Conservation (phyloP, 2,329 filamentous ascomycete species). For the Lecanosticta acicola region DNA sequence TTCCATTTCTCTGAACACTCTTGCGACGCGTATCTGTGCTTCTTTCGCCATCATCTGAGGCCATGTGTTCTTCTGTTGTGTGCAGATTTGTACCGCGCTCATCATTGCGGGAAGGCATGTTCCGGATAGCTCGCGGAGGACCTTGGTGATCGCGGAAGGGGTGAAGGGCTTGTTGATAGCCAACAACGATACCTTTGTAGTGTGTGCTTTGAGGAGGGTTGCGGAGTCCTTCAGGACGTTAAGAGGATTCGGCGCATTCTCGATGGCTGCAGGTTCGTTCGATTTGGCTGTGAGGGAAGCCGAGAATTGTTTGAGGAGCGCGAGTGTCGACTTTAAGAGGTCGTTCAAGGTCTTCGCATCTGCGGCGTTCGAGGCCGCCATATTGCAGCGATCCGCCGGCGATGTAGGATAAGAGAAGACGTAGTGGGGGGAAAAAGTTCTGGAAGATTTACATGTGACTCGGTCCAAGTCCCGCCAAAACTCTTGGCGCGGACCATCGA, state of each 20-base stretch:
- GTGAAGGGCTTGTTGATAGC: conserved; percentile 85
- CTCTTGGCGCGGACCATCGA: not conserved
- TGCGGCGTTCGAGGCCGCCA: conserved; percentile 23
- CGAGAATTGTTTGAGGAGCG: conserved; percentile 31
- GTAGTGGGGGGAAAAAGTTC: not conserved
- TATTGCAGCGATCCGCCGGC: conserved; percentile 8
- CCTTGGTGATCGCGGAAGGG: conserved; percentile 63
- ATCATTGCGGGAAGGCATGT: conserved; percentile 70
- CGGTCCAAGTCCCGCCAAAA: not conserved
- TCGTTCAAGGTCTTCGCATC: conserved; percentile 26
- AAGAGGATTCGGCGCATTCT: conserved; percentile 50
- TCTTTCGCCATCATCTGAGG: conserved; percentile 60
- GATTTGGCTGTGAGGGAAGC: conserved; percentile 22
- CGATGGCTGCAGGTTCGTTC: conserved; percentile 20
- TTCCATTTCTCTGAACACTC: conserved; percentile 58
- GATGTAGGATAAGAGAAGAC: not conserved
- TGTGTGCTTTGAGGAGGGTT: conserved; percentile 70
- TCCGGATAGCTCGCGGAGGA: conserved; percentile 66
- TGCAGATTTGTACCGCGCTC: conserved; percentile 62
- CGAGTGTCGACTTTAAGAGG: conserved; percentile 27
- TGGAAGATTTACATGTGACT: not conserved
- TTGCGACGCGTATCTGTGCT: conserved; percentile 53
- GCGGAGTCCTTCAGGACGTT: conserved; percentile 66
- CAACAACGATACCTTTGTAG: conserved; percentile 80
- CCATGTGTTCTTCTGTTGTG: conserved; percentile 49